phyloP scores from a whole-genome alignment of 1,139 yeast genomes.

The Lodderomyces parapsilosis region DNA sequence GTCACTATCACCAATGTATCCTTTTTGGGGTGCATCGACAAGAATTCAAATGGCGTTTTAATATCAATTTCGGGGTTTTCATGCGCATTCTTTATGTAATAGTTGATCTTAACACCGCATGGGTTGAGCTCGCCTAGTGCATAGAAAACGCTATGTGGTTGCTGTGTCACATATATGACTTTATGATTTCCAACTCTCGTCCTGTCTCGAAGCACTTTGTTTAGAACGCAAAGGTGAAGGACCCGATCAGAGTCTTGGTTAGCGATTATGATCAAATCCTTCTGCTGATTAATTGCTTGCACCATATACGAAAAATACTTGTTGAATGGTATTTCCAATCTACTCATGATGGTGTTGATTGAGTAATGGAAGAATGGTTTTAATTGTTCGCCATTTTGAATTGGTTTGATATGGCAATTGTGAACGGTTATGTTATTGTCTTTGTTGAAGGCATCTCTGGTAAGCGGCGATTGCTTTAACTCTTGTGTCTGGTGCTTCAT shows the following conservation, averaged over 20 bases:
- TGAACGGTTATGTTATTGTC: neutral
- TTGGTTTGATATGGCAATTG: neutral
- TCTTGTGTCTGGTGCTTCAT: too few relatives aligned
- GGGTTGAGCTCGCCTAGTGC: neutral
- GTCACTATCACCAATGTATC: neutral
- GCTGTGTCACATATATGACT: neutral
- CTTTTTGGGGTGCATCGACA: neutral
- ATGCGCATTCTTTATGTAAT: neutral
- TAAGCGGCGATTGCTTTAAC: too few relatives aligned
- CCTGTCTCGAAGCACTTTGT: neutral
- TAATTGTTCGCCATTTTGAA: neutral
- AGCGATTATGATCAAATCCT: neutral
- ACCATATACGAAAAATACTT: neutral
- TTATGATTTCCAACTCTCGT: neutral
- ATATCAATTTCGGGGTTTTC: neutral
- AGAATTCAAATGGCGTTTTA: neutral
- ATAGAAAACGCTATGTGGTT: neutral
- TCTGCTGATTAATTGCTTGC: neutral
- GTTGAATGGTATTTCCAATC: neutral
- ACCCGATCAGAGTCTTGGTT: neutral
- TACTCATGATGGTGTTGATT: neutral
- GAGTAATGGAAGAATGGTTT: neutral
- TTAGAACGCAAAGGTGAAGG: neutral
- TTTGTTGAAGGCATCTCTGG: neutral
- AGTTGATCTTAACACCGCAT: neutral